Conservation (phyloP, 768 basidiomycete species). For the Lactarius hengduanensis region DNA sequence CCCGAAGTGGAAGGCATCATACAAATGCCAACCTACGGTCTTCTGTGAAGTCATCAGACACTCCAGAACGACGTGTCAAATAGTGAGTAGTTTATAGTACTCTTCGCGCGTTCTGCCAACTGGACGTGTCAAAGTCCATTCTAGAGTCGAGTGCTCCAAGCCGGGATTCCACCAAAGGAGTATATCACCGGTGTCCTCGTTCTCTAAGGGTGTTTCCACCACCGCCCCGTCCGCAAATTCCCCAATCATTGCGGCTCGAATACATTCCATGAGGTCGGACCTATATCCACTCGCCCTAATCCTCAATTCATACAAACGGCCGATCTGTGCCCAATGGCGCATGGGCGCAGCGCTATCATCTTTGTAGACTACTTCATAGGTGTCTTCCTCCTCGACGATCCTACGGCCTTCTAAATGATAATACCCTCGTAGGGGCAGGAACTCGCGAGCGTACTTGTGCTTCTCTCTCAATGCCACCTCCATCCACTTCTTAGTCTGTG, state of each 20-base stretch:
- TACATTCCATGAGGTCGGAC: not conserved
- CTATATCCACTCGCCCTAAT: fast-evolving
- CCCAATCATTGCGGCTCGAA: fast-evolving
- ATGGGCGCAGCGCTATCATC: not conserved
- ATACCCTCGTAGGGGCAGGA: too few species aligned
- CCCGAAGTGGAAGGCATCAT: not conserved
- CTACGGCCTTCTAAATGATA: not conserved
- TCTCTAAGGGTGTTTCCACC: not conserved
- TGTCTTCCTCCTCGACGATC: fast-evolving
- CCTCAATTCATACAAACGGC: fast-evolving
- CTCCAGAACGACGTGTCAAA: not conserved
- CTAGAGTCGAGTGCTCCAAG: too few species aligned
- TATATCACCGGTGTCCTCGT: fast-evolving
- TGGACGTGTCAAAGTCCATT: not conserved
- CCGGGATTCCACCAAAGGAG: too few species aligned
- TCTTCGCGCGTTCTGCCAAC: not conserved
- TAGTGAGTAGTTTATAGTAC: fast-evolving
- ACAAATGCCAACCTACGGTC: not conserved
- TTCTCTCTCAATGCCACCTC: not conserved
- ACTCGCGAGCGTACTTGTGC: not conserved
- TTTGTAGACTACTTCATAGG: fast-evolving
- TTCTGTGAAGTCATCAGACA: not conserved
- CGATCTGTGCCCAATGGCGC: not conserved
- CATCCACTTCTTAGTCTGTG: not conserved
- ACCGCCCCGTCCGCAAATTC: not conserved